A percentile compares a stretch with the other conserved stretches of the same genome.
Conservation (phyloP, 1,284 basidiomycete genomes). For the Puccinia coronata region DNA sequence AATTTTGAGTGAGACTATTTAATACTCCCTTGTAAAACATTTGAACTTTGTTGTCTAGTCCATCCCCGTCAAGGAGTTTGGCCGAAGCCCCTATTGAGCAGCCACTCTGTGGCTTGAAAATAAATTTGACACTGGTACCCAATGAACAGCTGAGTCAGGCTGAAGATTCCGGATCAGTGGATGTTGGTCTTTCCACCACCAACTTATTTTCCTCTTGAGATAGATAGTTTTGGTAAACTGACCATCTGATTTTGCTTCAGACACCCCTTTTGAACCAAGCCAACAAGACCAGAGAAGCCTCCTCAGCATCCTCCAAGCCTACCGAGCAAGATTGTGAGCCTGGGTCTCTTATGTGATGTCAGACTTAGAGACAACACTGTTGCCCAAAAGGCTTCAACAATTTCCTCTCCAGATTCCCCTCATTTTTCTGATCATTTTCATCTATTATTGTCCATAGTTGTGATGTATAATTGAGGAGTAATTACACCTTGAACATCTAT, state of each 20-base stretch:
- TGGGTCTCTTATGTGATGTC: too few species aligned
- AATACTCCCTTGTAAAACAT: neutral
- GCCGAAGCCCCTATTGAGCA: neutral
- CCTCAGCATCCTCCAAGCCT: neutral
- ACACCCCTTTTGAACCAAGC: conserved; percentile 12
- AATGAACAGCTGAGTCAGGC: neutral
- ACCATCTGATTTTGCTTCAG: neutral
- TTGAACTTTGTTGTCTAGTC: neutral
- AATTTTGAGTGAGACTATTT: neutral
- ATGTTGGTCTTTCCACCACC: neutral
- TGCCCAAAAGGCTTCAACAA: too few species aligned
- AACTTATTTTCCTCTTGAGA: neutral
- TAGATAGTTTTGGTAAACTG: neutral
- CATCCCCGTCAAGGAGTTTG: neutral
- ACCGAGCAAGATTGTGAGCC: too few species aligned
- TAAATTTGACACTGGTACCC: neutral
- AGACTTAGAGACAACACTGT: too few species aligned
- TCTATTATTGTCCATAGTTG: too few species aligned
- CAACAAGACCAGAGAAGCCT: neutral
- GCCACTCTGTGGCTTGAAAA: neutral
- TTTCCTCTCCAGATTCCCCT: too few species aligned
- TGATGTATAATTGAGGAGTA: too few species aligned
- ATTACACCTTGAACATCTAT: too few species aligned
- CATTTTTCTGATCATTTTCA: too few species aligned
- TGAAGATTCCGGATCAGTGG: neutral